Conservation (phyloP, 805 yeast species). For the Starmerella riodocensis region DNA sequence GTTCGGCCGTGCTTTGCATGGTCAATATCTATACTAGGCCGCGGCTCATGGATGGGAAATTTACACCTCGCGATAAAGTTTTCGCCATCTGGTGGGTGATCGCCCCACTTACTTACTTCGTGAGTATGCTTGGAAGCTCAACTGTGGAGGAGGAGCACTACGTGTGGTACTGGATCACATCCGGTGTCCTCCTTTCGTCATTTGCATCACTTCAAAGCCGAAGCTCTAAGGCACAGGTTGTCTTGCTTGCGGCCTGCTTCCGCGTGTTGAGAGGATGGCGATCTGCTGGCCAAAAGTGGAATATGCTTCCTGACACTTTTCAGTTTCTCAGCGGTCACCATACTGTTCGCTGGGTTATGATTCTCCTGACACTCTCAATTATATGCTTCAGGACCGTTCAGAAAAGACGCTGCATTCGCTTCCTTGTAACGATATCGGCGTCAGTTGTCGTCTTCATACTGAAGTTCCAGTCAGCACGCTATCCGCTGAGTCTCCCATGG, state of each 20-base stretch:
- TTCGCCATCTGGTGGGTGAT: conserved; percentile 20
- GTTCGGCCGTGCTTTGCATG: conserved; percentile 27
- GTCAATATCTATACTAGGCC: conserved; percentile 18
- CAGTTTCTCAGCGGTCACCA: conserved; percentile 29
- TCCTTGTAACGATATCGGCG: conserved; percentile 22
- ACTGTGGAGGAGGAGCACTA: conserved; percentile 93
- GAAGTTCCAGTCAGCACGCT: conserved; percentile 40
- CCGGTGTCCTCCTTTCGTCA: conserved; percentile 26
- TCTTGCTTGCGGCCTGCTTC: conserved; percentile 10
- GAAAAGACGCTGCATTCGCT: not conserved
- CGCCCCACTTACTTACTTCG: conserved; percentile 31
- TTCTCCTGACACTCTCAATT: not conserved
- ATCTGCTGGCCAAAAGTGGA: conserved; percentile 75
- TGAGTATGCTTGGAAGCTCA: conserved; percentile 70
- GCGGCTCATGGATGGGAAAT: not conserved
- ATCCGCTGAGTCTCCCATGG: conserved; percentile 17
- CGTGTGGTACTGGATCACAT: conserved; percentile 75
- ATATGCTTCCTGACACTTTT: conserved; percentile 38
- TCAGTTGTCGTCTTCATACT: conserved; percentile 37
- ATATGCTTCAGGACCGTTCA: not conserved
- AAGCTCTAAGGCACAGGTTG: too few relatives aligned
- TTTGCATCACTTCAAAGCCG: too few relatives aligned
- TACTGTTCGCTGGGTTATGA: conserved; percentile 17
- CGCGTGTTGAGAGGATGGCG: conserved; percentile 73
- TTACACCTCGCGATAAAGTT: not conserved